Conservation (phyloP, 2,329 filamentous ascomycete genomes). For the Sclerotinia subarctica region DNA sequence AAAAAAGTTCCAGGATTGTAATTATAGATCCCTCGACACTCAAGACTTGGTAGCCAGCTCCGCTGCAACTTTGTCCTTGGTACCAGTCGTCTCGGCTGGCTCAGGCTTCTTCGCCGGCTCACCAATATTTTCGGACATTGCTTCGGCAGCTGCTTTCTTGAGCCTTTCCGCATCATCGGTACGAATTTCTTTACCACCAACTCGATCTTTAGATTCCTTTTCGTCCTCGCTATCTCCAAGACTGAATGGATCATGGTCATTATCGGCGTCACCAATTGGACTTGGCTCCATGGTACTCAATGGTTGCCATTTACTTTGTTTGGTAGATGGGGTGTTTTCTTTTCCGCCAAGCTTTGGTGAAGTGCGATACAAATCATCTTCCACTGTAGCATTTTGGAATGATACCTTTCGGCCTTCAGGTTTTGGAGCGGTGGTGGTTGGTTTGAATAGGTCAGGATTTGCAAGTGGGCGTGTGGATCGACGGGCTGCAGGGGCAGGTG, state of each 20-base stretch:
- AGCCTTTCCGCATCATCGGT: constrained; percentile 55
- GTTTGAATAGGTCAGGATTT: constrained; percentile 79
- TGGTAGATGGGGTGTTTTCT: constrained; percentile 51
- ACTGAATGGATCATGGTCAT: constrained; percentile 79
- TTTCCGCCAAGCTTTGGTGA: constrained; percentile 56
- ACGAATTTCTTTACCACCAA: constrained; percentile 51
- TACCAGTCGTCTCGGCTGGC: constrained; percentile 34
- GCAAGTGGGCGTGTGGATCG: constrained; percentile 63
- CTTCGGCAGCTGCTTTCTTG: constrained; percentile 59
- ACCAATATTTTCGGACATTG: constrained; percentile 43
- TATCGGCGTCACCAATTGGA: constrained; percentile 79
- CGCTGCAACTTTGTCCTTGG: constrained; percentile 36
- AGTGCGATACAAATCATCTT: constrained; percentile 73
- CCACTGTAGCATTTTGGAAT: constrained; percentile 55
- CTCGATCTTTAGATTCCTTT: constrained; percentile 64
- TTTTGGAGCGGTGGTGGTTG: constrained; percentile 47
- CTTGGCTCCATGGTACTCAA: constrained; percentile 80
- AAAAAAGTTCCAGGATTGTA: background rate
- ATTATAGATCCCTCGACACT: background rate
- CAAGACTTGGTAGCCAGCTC: constrained; percentile 33
- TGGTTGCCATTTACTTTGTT: constrained; percentile 95
- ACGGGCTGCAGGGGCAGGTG: constrained; percentile 49
- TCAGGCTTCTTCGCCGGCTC: constrained; percentile 35
- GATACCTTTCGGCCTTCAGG: constrained; percentile 50
- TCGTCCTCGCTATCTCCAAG: constrained; percentile 95